Evolutionary conservation across 2,329 filamentous ascomycete genomes (phyloP).

Genomic region (Fusarium fujikuroi): DNA sequence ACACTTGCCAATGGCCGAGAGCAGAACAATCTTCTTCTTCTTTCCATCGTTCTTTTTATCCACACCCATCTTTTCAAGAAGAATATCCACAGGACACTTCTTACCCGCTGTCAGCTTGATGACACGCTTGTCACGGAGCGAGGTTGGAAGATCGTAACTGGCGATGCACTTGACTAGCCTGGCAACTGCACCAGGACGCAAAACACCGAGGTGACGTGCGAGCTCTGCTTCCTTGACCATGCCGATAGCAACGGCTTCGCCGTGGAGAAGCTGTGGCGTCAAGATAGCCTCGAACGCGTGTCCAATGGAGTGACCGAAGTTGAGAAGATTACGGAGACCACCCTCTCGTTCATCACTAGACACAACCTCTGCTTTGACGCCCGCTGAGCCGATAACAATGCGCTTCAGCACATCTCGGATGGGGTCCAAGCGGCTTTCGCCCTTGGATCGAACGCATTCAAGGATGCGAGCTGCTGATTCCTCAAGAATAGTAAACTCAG

Average conservation of each 20-base stretch:
- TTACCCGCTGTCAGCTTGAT: slow-evolving; percentile 86
- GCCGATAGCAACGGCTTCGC: slow-evolving; percentile 94
- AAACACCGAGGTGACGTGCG: slow-evolving; percentile 85
- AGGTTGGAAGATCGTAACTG: slow-evolving; percentile 91
- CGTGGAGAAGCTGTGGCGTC: slow-evolving; percentile 93
- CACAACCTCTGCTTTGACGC: slow-evolving; percentile 93
- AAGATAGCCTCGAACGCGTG: slow-evolving; percentile 96
- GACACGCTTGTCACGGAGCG: slow-evolving; percentile 84
- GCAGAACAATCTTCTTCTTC: slow-evolving; percentile 94
- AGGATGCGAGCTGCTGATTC: slow-evolving; percentile 82
- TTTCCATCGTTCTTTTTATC: slow-evolving; percentile 98
- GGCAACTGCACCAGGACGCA: slow-evolving; percentile 88
- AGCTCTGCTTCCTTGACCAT: slow-evolving; percentile 99
- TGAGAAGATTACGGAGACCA: slow-evolving; percentile 91
- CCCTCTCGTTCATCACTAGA: slow-evolving; percentile 95
- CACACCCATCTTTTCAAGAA: slow-evolving; percentile 94
- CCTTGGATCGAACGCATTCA: slow-evolving; percentile 48
- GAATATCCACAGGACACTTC: slow-evolving; percentile 83
- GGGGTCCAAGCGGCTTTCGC: slow-evolving; percentile 70
- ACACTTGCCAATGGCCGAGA: slow-evolving; percentile 89
- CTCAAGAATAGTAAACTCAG: slow-evolving; percentile 86
- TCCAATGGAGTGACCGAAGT: slow-evolving; percentile 98
- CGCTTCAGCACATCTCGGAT: slow-evolving; percentile 78
- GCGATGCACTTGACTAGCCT: slow-evolving; percentile 91
- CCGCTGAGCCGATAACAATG: slow-evolving; percentile 89